phyloP scores from a whole-genome alignment of 2,329 filamentous ascomycete species.

The Samsoniella hepiali region DNA sequence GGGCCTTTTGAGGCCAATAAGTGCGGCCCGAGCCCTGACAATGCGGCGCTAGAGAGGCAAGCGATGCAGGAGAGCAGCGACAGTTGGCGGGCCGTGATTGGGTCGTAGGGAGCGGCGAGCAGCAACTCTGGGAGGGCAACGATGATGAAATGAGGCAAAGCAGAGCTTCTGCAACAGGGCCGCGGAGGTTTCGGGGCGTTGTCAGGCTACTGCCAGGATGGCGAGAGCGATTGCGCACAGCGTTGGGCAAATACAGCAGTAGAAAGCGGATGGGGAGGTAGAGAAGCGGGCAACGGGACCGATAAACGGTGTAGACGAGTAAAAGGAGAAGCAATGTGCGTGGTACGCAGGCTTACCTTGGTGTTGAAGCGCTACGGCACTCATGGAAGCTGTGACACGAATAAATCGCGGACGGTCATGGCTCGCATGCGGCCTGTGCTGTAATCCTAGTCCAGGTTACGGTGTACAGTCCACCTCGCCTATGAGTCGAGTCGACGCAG shows the following conservation, averaged over 20 bases:
- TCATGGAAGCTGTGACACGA: slow-evolving; percentile 14
- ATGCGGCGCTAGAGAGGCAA: slow-evolving; percentile 17
- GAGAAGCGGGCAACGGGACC: not conserved
- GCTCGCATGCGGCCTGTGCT: slow-evolving; percentile 8
- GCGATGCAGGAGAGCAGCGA: slow-evolving; percentile 24
- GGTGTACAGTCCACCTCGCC: not conserved
- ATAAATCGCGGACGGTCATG: slow-evolving; percentile 6
- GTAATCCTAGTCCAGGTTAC: not conserved
- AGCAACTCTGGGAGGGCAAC: slow-evolving; percentile 3
- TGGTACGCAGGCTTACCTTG: slow-evolving; percentile 4
- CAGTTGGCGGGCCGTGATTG: slow-evolving; percentile 38
- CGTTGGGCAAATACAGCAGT: not conserved
- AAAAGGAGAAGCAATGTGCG: not conserved
- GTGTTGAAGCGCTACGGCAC: slow-evolving; percentile 13
- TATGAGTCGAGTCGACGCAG: not conserved
- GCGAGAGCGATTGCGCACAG: not conserved
- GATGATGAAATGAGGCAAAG: not conserved
- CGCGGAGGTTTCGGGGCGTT: not conserved
- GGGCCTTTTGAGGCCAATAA: slow-evolving; percentile 15
- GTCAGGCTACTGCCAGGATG: not conserved
- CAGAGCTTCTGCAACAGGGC: not conserved
- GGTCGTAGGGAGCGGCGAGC: slow-evolving; percentile 17
- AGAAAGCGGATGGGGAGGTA: not conserved
- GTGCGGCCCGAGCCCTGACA: slow-evolving; percentile 18
- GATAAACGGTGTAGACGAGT: not conserved